Evolutionary conservation across 2,329 filamentous ascomycete species (phyloP).

Genomic region (Chrysoporthe austroafricana): DNA sequence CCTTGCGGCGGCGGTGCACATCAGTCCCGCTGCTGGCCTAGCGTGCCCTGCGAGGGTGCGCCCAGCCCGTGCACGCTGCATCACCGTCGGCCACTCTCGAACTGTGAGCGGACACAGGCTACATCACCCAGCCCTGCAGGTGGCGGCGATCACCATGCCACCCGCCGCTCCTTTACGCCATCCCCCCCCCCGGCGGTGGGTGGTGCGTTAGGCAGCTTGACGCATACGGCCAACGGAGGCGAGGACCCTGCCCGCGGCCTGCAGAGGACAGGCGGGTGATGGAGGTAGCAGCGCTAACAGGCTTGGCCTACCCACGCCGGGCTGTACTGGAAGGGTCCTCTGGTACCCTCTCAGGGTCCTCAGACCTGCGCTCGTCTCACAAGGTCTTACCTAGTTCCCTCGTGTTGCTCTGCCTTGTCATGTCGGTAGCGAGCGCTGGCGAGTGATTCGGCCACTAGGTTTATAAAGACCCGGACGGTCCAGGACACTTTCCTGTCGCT

Average conservation of each 20-base stretch:
- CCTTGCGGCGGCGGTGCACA: constrained; percentile 17
- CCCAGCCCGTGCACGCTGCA: constrained; percentile 21
- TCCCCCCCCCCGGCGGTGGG: constrained; percentile 23
- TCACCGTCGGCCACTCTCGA: constrained; percentile 23
- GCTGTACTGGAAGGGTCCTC: constrained; percentile 7
- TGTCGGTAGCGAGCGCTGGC: neutral
- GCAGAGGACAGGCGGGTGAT: constrained; percentile 26
- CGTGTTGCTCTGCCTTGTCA: neutral
- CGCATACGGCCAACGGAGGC: constrained; percentile 26
- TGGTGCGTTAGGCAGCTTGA: constrained; percentile 27
- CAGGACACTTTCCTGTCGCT: neutral
- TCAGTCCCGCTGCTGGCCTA: constrained; percentile 24
- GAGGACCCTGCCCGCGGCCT: constrained; percentile 32
- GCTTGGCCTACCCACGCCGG: neutral
- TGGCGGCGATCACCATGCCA: constrained; percentile 23
- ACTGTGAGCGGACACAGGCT: constrained; percentile 17
- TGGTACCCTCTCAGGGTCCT: constrained; percentile 10
- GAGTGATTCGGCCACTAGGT: neutral
- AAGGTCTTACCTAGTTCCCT: neutral
- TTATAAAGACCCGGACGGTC: constrained; percentile 21
- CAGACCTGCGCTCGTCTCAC: neutral
- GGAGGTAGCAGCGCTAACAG: constrained; percentile 29
- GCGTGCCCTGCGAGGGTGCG: constrained; percentile 18
- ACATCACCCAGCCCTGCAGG: constrained; percentile 29
- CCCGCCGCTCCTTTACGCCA: constrained; percentile 30